Percentiles rank a stretch among this genome's conserved stretches.
Conservation (phyloP, 2,329 filamentous ascomycete species). For the Sporothrix schenckii region DNA sequence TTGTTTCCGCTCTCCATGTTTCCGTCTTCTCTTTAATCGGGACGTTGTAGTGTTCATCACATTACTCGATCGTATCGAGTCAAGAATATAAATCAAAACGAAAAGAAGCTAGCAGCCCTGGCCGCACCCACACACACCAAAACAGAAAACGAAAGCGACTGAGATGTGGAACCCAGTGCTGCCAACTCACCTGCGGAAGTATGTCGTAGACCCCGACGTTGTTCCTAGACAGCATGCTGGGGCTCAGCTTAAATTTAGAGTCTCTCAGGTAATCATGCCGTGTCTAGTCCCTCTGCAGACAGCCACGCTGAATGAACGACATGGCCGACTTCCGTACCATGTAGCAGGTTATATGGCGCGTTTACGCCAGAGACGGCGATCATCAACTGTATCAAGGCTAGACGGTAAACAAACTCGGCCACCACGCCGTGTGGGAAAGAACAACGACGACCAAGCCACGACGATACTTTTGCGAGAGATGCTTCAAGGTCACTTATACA, state of each 20-base stretch:
- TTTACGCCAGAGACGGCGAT: neutral
- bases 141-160: neutral
- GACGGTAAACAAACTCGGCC: too few species aligned
- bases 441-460: too few species aligned
- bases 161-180: slow-evolving; percentile 1
- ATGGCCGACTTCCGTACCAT: slow-evolving; percentile 4
- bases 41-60: neutral
- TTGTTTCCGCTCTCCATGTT: slow-evolving; percentile 5
- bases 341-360: neutral
- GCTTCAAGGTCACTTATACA: too few species aligned
- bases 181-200: neutral
- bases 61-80: slow-evolving; percentile 30
- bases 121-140: slow-evolving; percentile 22
- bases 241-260: neutral
- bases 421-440: too few species aligned
- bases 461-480: too few species aligned
- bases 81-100: slow-evolving; percentile 10
- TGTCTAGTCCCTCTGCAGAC: neutral
- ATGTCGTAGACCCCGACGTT: too few species aligned
- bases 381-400: too few species aligned
- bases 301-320: neutral
- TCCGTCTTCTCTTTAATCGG: neutral
- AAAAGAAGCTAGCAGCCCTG: neutral
- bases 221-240: neutral
- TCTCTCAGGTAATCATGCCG: neutral